phyloP scores from a whole-genome alignment of 164 flowering plant genomes.

The Macadamia tetraphylla region DNA sequence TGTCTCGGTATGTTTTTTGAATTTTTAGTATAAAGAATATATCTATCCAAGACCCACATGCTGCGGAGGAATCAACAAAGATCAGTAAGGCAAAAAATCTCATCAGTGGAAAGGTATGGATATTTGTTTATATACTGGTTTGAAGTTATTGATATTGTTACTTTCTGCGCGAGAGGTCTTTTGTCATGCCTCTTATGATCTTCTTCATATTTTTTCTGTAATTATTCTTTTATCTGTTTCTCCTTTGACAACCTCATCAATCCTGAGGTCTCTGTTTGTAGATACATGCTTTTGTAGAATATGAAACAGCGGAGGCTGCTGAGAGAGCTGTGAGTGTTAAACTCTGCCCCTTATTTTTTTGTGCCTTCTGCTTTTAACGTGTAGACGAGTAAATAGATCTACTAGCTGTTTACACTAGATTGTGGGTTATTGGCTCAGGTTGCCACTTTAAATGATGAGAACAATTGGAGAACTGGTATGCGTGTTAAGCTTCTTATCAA shows the following conservation, averaged over 20 bases:
- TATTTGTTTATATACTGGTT: background rate
- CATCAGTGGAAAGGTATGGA: slow-evolving; percentile 63
- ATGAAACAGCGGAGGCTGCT: slow-evolving; percentile 79
- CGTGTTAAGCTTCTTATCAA: slow-evolving; percentile 66
- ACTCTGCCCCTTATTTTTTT: background rate
- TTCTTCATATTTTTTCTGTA: background rate
- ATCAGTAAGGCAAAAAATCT: slow-evolving; percentile 36
- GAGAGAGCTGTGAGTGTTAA: slow-evolving; percentile 80
- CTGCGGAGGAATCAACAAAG: slow-evolving; percentile 37
- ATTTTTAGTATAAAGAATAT: slow-evolving; percentile 52
- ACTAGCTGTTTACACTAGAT: background rate
- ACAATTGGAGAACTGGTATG: slow-evolving; percentile 88
- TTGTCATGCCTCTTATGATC: background rate
- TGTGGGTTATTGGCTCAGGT: slow-evolving; percentile 42
- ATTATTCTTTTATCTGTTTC: background rate
- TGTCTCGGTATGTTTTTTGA: slow-evolving; percentile 1
- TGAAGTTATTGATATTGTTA: background rate
- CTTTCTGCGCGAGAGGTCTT: background rate
- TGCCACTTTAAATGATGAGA: slow-evolving; percentile 58
- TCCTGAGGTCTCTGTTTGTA: slow-evolving; percentile 10
- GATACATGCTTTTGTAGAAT: slow-evolving; percentile 87
- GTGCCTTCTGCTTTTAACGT: background rate
- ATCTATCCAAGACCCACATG: slow-evolving; percentile 51
- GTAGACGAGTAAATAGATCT: background rate
- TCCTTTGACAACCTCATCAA: background rate